Evolutionary conservation across 1,284 basidiomycete genomes (phyloP).

Genomic region (Tylopilus orsonianus): DNA sequence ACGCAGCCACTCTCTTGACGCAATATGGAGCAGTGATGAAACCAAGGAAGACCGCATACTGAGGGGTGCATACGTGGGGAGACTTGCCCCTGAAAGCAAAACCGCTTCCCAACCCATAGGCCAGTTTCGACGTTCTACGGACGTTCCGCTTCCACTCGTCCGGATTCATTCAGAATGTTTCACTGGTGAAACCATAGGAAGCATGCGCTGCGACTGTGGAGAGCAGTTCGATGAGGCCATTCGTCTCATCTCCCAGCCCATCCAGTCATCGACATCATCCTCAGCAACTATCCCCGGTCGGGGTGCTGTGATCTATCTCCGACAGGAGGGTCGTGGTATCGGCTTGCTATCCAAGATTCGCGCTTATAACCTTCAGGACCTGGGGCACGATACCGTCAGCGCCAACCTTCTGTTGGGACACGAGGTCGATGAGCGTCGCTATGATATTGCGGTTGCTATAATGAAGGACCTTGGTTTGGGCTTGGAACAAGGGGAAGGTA

Average conservation of each 20-base stretch:
- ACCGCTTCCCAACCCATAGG: conserved; percentile 49
- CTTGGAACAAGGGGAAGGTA: conserved; percentile 53
- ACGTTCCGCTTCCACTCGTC: conserved; percentile 77
- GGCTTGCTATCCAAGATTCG: conserved; percentile 94
- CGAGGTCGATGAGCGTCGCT: conserved; percentile 90
- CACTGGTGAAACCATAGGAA: conserved; percentile 97
- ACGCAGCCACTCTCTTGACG: conserved; percentile 82
- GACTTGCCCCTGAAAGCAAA: conserved; percentile 63
- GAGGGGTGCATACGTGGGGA: conserved; percentile 91
- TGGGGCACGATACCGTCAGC: conserved; percentile 97
- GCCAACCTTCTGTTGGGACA: conserved; percentile 97
- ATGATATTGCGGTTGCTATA: conserved; percentile 90
- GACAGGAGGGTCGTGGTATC: conserved; percentile 99
- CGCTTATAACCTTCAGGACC: conserved; percentile 97
- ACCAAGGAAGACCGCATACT: conserved; percentile 93
- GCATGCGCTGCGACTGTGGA: conserved; percentile 98
- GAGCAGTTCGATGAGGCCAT: conserved; percentile 98
- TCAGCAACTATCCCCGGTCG: conserved; percentile 65
- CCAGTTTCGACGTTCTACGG: conserved; percentile 20
- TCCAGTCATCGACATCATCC: conserved; percentile 38
- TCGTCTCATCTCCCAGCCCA: conserved; percentile 82
- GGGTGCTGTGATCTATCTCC: conserved; percentile 95
- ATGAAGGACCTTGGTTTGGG: conserved; percentile 85
- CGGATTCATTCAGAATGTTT: conserved; percentile 99
- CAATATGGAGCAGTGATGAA: conserved; percentile 83